Conservation (phyloP, 352 stramenopile genomes). For the Hyaloperonospora arabidopsidis region DNA sequence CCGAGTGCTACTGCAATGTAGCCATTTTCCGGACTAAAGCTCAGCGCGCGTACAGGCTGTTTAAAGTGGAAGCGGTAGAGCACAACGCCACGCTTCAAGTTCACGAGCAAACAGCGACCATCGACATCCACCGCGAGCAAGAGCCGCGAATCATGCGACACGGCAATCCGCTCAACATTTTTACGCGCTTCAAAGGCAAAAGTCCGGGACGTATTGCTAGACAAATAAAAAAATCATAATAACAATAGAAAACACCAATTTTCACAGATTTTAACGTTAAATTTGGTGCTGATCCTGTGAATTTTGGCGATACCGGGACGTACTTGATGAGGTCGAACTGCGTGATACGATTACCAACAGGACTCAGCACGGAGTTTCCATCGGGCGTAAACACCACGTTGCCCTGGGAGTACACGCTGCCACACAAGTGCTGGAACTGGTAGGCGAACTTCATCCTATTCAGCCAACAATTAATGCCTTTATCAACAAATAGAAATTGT, state of each 20-base stretch:
- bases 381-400: slow-evolving; percentile 91
- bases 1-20: slow-evolving; percentile 86
- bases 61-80: slow-evolving; percentile 94
- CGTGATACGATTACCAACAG: slow-evolving; percentile 91
- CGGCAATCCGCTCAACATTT: slow-evolving; percentile 80
- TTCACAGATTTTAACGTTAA: no score
- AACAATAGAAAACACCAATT: no score
- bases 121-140: slow-evolving; percentile 88
- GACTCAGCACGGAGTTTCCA: slow-evolving; percentile 87
- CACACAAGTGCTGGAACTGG: slow-evolving; percentile 90
- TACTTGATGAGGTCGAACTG: slow-evolving; percentile 91
- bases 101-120: slow-evolving; percentile 85
- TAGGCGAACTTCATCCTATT: slow-evolving; percentile 91
- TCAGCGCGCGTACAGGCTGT: slow-evolving; percentile 74
- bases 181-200: slow-evolving; percentile 89
- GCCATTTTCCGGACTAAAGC: slow-evolving; percentile 85
- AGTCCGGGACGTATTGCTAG: slow-evolving; percentile 79
- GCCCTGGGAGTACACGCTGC: slow-evolving; percentile 89
- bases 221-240: background rate
- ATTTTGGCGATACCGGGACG: slow-evolving; percentile 27
- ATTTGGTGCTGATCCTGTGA: no score
- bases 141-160: slow-evolving; percentile 85
- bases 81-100: slow-evolving; percentile 83
- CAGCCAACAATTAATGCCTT: no score
- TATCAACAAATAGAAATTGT: no score